Evolutionary conservation across 805 yeast genomes (phyloP), one percentile per base, ranked within the genome.

Genomic region (Yarrowia sp.): DNA sequence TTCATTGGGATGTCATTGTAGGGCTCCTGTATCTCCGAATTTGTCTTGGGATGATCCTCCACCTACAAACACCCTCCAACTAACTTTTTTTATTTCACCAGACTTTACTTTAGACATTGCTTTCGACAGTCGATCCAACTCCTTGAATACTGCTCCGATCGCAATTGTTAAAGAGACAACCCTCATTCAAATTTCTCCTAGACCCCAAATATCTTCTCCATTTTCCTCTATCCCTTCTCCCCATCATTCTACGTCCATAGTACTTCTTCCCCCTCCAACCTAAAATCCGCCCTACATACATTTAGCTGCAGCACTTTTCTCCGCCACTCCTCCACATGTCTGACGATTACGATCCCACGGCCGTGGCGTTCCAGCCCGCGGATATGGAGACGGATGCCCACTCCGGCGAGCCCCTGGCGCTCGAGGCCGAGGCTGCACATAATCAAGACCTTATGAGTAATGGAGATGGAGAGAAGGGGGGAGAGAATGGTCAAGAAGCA

Each of bases 281-380:
- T 16, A 21, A 14, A 17, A 7, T 4, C 36, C 36, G 10, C 16
- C n/a, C 24, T 12, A 4, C 24, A 19, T 19, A 11, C n/a, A 40
- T n/a, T 11, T 36, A 36, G 21, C 16, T 33, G 36, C 36, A 33
- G 36, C 36, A 14, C 40, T 35, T n/a, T 35, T 35, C 40, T n/a
- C 19, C 21, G 21, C 9, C 43, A 19, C 43, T 38, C 21, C 21
- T 32, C 62, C 21, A 16, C 32, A 58, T 41, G 49, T 41, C 51
- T 58, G 49, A 43, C 40, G 51, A 41, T 30, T 58, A 41, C 40
- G 63, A 41, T 41, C 51, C 49, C 14, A 38, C 49, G 28, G 36
- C 36, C n/a, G 46, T 56, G 62, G 49, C 49, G 49, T 56, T 56
- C 19, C 28, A 56, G 35, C 49, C 46, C 4, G 61, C 35, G 3